Percentiles rank a stretch among this genome's conserved stretches.
These are phyloP conservation scores for Aspergillus sp. DNA, from an alignment of 2,329 filamentous ascomycete species.

Conservation along the genomic window DNA sequence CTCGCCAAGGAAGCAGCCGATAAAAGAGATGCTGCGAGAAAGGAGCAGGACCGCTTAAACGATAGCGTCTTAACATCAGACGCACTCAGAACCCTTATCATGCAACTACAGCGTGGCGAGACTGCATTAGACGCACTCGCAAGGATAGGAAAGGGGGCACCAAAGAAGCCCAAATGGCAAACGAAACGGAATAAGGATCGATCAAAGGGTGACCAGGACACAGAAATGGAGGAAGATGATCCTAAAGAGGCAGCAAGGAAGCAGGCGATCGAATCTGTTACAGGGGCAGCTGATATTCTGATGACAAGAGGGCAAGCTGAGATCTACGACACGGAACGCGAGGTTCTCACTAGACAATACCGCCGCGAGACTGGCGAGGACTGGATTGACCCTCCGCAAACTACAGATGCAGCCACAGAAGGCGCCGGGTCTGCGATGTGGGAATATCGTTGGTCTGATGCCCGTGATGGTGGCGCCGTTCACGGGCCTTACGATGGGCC, in stretches of 20 bases:
- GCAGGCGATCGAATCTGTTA: slow-evolving; percentile 76
- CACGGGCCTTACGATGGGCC: slow-evolving; percentile 85
- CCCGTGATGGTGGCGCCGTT: slow-evolving; percentile 71
- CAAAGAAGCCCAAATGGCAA: slow-evolving; percentile 61
- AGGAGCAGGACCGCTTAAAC: slow-evolving; percentile 69
- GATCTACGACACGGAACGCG: slow-evolving; percentile 88
- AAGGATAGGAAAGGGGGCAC: slow-evolving; percentile 68
- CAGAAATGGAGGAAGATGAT: slow-evolving; percentile 74
- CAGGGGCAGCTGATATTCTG: slow-evolving; percentile 84
- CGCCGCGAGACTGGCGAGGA: slow-evolving; percentile 81
- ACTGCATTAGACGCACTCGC: slow-evolving; percentile 86
- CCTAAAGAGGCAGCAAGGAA: slow-evolving; percentile 69
- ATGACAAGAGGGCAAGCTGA: slow-evolving; percentile 80
- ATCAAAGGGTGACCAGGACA: slow-evolving; percentile 51
- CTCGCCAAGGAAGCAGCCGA: slow-evolving; percentile 84
- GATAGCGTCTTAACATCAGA: slow-evolving; percentile 74
- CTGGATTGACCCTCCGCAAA: slow-evolving; percentile 62
- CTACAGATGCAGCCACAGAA: slow-evolving; percentile 27
- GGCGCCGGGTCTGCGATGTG: slow-evolving; percentile 57
- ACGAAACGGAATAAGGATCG: slow-evolving; percentile 56
- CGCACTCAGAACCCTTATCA: slow-evolving; percentile 70
- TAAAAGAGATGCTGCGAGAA: slow-evolving; percentile 74
- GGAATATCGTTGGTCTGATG: slow-evolving; percentile 93
- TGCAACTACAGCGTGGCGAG: slow-evolving; percentile 73
- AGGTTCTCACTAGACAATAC: slow-evolving; percentile 80